Base-by-base conservation (phyloP, 495 filamentous ascomycete species). In the Parmelia sp. region DNA sequence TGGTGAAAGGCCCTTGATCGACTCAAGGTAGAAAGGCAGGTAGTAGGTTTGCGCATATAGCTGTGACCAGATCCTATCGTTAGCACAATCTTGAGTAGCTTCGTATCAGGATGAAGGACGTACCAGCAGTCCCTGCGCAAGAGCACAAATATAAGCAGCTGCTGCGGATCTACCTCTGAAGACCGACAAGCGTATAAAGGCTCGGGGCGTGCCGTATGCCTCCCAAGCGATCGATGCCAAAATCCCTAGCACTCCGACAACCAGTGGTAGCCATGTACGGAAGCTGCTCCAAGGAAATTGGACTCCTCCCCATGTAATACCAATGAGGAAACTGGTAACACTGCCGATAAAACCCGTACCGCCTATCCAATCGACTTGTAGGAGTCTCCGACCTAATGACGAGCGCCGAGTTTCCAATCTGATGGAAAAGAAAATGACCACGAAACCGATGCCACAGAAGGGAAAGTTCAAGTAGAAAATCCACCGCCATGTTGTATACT, bases 11-110 rank as follows among this genome's bases (percentile, higher is more conserved):
- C 74, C 77, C 27, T 79, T 78, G 44, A 84, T 74, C 21, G 77
- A 74, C 59, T 80, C 71, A 73, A 79, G 82, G 69, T 81, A 86
- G 45, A 85, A 79, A 0, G 83, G 80, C n/a, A 82, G 36, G 27
- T 76, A 82, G 69, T 83, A 82, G n/a, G n/a, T n/a, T n/a, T n/a
- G n/a, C n/a, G n/a, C n/a, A n/a, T n/a, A n/a, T n/a, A n/a, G n/a
- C n/a, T n/a, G n/a, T n/a, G n/a, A n/a, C n/a, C n/a, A n/a, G n/a
- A n/a, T n/a, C n/a, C n/a, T n/a, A n/a, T n/a, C n/a, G n/a, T n/a
- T n/a, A n/a, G n/a, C n/a, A n/a, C n/a, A n/a, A n/a, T n/a, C n/a
- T n/a, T n/a, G n/a, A n/a, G n/a, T n/a, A n/a, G n/a, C n/a, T n/a
- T n/a, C n/a, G n/a, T n/a, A n/a, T n/a, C n/a, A n/a, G n/a, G n/a